These are phyloP conservation scores for Aureobasidium sp. DNA, from an alignment of 2,329 filamentous ascomycete species.

Conservation along the genomic window DNA sequence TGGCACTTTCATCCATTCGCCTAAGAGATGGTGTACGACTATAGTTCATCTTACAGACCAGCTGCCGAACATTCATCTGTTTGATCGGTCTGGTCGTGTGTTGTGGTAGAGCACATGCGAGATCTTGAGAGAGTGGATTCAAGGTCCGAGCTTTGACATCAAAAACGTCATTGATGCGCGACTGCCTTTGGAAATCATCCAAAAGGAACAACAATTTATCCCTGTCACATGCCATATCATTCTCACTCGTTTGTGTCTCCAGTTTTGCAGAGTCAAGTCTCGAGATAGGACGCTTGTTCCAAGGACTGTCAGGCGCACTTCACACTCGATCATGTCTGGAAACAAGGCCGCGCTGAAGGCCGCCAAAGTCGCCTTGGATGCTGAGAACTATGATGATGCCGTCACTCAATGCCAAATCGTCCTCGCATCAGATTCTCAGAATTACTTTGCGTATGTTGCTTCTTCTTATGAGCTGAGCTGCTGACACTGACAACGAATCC, in stretches of 20 bases:
- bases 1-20: no score
- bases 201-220: background rate
- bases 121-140: background rate
- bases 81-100: background rate
- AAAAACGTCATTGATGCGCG: slow-evolving; percentile 7
- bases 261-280: background rate
- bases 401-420: slow-evolving; percentile 61
- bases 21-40: no score
- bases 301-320: background rate
- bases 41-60: background rate
- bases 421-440: slow-evolving; percentile 64
- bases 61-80: background rate
- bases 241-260: background rate
- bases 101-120: background rate
- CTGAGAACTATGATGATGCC: slow-evolving; percentile 72
- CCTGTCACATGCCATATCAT: slow-evolving; percentile 2
- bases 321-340: background rate
- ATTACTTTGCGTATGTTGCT: slow-evolving; percentile 68
- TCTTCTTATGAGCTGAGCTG: background rate
- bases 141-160: background rate
- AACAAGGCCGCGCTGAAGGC: slow-evolving; percentile 73
- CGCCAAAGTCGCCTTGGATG: slow-evolving; percentile 69
- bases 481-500: background rate
- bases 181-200: background rate
- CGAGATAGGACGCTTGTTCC: background rate